Base-by-base conservation (phyloP, 306 rosid species). In the Lotus japonicus region DNA sequence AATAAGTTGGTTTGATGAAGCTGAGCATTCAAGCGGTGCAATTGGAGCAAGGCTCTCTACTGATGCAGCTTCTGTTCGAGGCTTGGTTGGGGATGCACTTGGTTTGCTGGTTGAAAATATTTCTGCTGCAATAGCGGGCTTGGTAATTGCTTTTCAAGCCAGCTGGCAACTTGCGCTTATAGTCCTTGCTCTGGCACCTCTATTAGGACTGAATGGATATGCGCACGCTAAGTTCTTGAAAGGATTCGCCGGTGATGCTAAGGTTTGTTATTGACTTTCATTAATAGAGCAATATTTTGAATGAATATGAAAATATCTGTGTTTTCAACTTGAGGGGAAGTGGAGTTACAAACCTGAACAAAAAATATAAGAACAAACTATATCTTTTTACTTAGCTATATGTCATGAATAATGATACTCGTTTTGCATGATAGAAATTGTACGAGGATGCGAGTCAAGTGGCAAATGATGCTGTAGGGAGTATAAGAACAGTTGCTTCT, bases 1-100 rank as follows among this genome's bases (percentile, higher is more conserved):
- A 70, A 72, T 81, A 11, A 77, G 88, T 75, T 89, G 98, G 98
- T 92, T 92, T 26, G 98, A 92, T 15, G 83, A 83, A 28, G 45
- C 77, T 41, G 81, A 63, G 46, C 81, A 86, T 64, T 81, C 88
- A 44, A 83, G 86, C 9, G 88, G 83, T 52, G 73, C 77, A 44
- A 51, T 83, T 45, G 86, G 88, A 64, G 82, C 91, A 46, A 83
- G 84, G 78, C 85, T 86, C 6, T 83, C 86, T 8, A 48, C 80
- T 11, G 85, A 86, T 79, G 86, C 86, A 57, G 88, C 91, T 50
- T 58, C 81, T 4, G 59, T 81, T 35, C 76, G 86, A 66, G 81
- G 81, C 15, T 69, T 86, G 21, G 86, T 83, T 21, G 91, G 91
- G 36, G 91, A 86, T 76, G 79, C 91, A 13, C 81, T 86, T 61